Evolutionary conservation across 2,329 filamentous ascomycete species (phyloP), one percentile per base, ranked within the genome.

Genomic region (Alternaria ethzedia): DNA sequence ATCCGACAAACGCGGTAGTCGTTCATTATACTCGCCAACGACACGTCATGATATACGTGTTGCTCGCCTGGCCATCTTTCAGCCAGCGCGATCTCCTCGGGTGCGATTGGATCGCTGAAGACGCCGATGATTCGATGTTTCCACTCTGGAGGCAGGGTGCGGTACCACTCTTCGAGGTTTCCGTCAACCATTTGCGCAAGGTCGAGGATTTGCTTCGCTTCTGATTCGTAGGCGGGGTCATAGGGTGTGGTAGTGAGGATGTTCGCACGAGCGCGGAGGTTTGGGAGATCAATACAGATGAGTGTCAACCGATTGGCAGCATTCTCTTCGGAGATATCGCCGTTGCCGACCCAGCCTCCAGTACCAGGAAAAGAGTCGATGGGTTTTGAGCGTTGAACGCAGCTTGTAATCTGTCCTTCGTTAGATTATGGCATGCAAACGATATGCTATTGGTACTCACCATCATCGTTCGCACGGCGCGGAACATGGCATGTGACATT

Each of bases 391-490:
- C 77, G 75, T 65, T 81, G 79, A 9, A 82, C 78, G 25, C 77
- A 79, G 54, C 74, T 78, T 50, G 79, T 81, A 30, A 82, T 78
- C 79, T 81, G 41, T 3, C 12, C 2, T 49, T 25, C 4, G 69
- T 54, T 67, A 58, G 32, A 44, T 13, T 30, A 15, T 46, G 10
- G 20, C 9, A 32, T n/a, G 7, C 12, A n/a, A 10, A 15, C 12
- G 17, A 15, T 13, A 17, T 20, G 7, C 15, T 26, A 21, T 10
- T 17, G n/a, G 4, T 41, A 9, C 21, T 56, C 70, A 80, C 79
- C 80, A 82, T 82, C 74, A 80, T 78, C 20, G 78, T 78, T 45
- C 80, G 69, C 0, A 82, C 79, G 30, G 80, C 79, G 45, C 79
- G 78, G 60, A 82, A 82, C 4, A 82, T 75, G 15, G 73, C 75